Base-by-base conservation (phyloP, 2,329 filamentous ascomycete species). In the Ceratocystis smalleyi region DNA sequence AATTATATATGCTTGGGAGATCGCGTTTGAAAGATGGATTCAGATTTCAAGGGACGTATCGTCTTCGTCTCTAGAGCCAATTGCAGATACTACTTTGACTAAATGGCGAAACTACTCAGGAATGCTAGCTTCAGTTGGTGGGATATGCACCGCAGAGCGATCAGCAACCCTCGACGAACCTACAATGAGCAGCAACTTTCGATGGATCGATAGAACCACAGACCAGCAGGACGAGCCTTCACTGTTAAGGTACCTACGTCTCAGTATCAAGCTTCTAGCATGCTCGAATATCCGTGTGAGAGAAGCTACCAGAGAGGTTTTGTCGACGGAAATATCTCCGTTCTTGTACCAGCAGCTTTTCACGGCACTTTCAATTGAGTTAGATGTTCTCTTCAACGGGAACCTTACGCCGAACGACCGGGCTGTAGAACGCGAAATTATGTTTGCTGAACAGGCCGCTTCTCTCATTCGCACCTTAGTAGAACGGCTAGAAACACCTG, bases 21-120 rank as follows among this genome's bases (percentile, higher is more conserved):
- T 77, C 19, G 82, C 83, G 1, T 87, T 87, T 68, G 80, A 85
- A 35, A 79, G 78, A 65, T 88, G 85, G 85, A 76, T 84, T 22
- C 77, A 81, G 66, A 74, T 87, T 5, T 85, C 83, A 7, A 84
- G 83, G 68, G 81, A 86, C 62, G 79, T 87, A 8, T 82, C 82
- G 17, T 78, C 76, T n/a, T 75, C 77, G 1, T 71, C 77, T 1
- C 69, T 75, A 3, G 80, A 85, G 24, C 72, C 72, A 6, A 72
- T 83, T 19, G 78, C 83, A 43, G 83, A 86, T 67, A 78, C 74
- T 66, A 75, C 77, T 2, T 72, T 86, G 15, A 78, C 80, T 0
- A 83, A 87, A 69, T 88, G 85, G 85, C 79, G 85, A 45, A 88
- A 87, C 68, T 80, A 83, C 69, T 86, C 84, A 1, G 85, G 85